Base-by-base conservation (phyloP, 495 filamentous ascomycete species). In the Patellaria atrata region DNA sequence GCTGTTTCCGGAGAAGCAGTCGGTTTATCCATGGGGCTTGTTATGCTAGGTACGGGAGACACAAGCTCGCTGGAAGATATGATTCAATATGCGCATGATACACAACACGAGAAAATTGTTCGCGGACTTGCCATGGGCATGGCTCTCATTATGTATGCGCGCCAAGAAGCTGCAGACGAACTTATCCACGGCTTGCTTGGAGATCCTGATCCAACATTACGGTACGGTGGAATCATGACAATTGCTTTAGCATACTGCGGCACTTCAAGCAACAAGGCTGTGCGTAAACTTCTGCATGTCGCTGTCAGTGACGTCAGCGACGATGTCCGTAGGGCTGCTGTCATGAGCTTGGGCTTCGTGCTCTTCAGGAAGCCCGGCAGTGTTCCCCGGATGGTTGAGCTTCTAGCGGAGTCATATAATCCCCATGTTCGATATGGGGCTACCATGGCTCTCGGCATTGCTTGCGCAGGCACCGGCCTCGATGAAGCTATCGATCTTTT, bases 221-320 rank as follows among this genome's bases (percentile, higher is more conserved):
- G 91, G 39, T 99, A 99, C 48, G 91, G 91, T 47, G 91, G 91
- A 63, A 93, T 99, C 52, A 86, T 94, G 75, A 94, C 89, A n/a
- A 79, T 96, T 22, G 89, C 91, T 19, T 65, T 99, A 53, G 91
- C 91, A 6, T 99, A 96, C 58, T 94, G 86, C 58, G 91, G 91
- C 22, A 93, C 78, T 33, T 80, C 86, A 14, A 93, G 83, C 73
- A 99, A 99, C 67, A 94, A 96, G 65, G 91, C 91, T 17, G 85
- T 99, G 21, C 82, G 91, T 26, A 87, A 89, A 56, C 70, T 99
- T n/a, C 73, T 99, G 4, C 91, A 99, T 47, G 77, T 89, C 34
- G 91, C 91, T 39, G 91, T 99, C 27, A 94, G 85, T 58, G 91
- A 99, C 62, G 91, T 96, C 30, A 94, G 83, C 46, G 91, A 99